phyloP scores from a whole-genome alignment of 2,329 filamentous ascomycete species.

The Fusarium keratoplasticum region DNA sequence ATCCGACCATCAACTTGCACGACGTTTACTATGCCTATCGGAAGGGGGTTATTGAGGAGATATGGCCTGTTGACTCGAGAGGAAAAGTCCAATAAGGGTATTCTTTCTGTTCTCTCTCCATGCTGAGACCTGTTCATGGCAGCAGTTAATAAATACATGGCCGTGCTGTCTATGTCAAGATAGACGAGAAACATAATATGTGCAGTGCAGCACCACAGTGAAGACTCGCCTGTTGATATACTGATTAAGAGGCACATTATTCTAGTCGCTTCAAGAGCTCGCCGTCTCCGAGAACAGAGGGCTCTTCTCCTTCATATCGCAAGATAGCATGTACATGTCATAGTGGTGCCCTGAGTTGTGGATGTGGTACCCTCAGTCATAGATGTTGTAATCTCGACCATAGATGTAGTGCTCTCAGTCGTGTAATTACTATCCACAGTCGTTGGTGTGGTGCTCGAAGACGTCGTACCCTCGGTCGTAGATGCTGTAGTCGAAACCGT shows the following conservation, averaged over 20 bases:
- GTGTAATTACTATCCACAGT: background rate
- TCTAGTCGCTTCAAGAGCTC: no score
- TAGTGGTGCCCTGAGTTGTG: background rate
- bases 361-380: background rate
- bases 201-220: no score
- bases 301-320: no score
- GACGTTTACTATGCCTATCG: constrained; percentile 34
- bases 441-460: background rate
- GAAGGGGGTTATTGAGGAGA: constrained; percentile 20
- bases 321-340: no score
- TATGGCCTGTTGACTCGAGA: constrained; percentile 30
- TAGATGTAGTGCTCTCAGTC: background rate
- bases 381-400: background rate
- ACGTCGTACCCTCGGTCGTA: background rate
- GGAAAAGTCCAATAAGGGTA: constrained; percentile 30
- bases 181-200: no score
- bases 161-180: no score
- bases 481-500: no score
- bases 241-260: no score
- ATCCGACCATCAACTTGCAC: constrained; percentile 35
- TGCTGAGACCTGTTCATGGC: background rate
- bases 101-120: fast-evolving
- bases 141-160: no score
- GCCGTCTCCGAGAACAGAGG: no score
- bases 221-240: no score